These are phyloP conservation scores for Lonicera japonica DNA, from an alignment of 129 eudicot genomes.

Conservation along the genomic window DNA sequence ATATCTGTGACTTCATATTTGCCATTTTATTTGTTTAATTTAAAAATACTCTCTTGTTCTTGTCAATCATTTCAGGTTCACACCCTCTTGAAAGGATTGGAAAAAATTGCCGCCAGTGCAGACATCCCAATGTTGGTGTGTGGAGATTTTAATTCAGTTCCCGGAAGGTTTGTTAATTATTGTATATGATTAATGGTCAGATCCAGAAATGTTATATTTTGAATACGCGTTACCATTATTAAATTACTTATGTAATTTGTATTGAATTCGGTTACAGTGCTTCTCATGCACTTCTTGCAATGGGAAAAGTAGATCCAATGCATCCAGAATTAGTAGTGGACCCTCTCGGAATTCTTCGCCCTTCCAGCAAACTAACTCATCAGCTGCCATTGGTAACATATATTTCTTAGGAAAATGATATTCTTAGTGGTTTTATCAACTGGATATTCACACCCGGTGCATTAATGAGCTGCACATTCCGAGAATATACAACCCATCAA, in stretches of 20 bases:
- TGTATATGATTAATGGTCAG: background rate
- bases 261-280: slow-evolving; percentile 52
- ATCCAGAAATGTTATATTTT: background rate
- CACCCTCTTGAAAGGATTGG: slow-evolving; percentile 85
- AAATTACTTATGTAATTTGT: background rate
- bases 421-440: no score
- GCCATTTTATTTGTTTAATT: background rate
- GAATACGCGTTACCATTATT: background rate
- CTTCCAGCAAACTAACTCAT: slow-evolving; percentile 69
- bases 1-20: background rate
- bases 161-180: slow-evolving; percentile 58
- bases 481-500: no score
- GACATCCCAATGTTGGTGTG: slow-evolving; percentile 98
- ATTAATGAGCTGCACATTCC: no score
- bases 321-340: slow-evolving; percentile 88
- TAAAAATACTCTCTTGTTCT: background rate
- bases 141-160: slow-evolving; percentile 89
- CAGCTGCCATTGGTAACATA: slow-evolving; percentile 74
- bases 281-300: slow-evolving; percentile 87
- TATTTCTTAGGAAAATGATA: background rate
- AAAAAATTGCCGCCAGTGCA: slow-evolving; percentile 93
- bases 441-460: no score
- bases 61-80: slow-evolving; percentile 54
- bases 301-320: slow-evolving; percentile 91
- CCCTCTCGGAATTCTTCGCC: slow-evolving; percentile 86